Evolutionary conservation across 2,329 filamentous ascomycete species (phyloP), one percentile per base, ranked within the genome.

Genomic region (Aspergillus eucalypticola): DNA sequence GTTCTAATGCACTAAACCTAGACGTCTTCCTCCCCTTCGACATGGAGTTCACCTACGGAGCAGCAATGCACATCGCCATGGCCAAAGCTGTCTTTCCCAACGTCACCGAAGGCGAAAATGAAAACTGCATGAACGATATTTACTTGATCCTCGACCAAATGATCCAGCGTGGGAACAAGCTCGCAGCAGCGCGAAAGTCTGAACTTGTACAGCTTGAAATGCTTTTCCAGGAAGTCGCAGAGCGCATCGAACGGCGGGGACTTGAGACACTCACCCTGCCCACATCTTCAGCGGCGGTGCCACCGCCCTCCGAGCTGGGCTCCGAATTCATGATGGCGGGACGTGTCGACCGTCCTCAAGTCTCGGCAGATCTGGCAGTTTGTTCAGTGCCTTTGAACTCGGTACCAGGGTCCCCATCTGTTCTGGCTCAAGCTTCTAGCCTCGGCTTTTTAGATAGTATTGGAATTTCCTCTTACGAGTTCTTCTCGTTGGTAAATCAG

Each of bases 391-490:
- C 32, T 13, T 5, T 35, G 10, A 35, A 2, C 11, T 35, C 13
- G 2, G 41, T 49, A 3, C 21, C 25, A 7, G 48, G 15, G 17
- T 60, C 62, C 4, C 58, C 60, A 3, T 52, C 50, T 8, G 41
- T 44, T 1, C 32, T 56, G 15, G 38, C 56, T 11, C 39, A 54
- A 8, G 32, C 54, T 11, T 21, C 49, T 6, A 60, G 51, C 19
- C 42, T 71, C 25, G 71, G 74, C 21, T 71, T 77, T 29, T 64
- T 78, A 8, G 72, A 75, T 8, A 71, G 69, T 38, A 72, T 78
- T 59, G 76, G 76, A 0, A 77, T 77, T 17, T 78, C 76, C 0
- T 77, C 74, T 0, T 69, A 74, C 35, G 75, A 77, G n/a, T 78
- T 79, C 38, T 58, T 78, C 8, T 69, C 69, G 0, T 75, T 78